phyloP scores from a whole-genome alignment of 805 yeast genomes.

The Teunomyces lycoperdinae region DNA sequence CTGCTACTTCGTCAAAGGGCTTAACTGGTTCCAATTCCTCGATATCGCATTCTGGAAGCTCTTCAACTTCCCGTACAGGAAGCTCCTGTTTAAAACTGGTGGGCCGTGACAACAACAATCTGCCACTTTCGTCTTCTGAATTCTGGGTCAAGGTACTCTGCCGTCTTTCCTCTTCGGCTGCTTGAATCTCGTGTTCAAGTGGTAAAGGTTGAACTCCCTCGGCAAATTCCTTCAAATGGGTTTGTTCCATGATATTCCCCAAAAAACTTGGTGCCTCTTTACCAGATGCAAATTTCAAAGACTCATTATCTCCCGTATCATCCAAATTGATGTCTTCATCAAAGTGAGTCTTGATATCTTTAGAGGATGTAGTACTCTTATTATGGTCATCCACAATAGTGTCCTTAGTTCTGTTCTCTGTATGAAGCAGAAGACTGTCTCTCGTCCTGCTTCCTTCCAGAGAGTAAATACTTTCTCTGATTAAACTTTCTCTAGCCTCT shows the following conservation, averaged over 20 bases:
- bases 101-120: neutral
- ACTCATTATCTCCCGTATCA: neutral
- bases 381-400: slow-evolving; percentile 8
- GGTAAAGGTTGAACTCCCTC: neutral
- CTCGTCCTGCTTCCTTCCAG: slow-evolving; percentile 12
- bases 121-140: neutral
- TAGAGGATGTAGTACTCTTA: neutral
- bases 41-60: slow-evolving; percentile 8
- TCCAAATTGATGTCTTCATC: neutral
- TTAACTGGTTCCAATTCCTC: slow-evolving; percentile 9
- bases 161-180: neutral
- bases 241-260: neutral
- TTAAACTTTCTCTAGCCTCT: slow-evolving; percentile 11
- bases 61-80: slow-evolving; percentile 1
- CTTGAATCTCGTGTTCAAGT: neutral
- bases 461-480: slow-evolving; percentile 14
- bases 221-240: neutral
- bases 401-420: slow-evolving; percentile 12
- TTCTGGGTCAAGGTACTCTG: neutral
- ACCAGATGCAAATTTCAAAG: neutral
- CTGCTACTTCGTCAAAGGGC: neutral
- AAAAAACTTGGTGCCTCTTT: neutral
- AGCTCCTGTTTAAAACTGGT: neutral
- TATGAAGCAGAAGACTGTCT: slow-evolving; percentile 11
- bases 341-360: neutral